Conservation (phyloP, 768 basidiomycete species). For the Phlebiopsis flavidoalba region DNA sequence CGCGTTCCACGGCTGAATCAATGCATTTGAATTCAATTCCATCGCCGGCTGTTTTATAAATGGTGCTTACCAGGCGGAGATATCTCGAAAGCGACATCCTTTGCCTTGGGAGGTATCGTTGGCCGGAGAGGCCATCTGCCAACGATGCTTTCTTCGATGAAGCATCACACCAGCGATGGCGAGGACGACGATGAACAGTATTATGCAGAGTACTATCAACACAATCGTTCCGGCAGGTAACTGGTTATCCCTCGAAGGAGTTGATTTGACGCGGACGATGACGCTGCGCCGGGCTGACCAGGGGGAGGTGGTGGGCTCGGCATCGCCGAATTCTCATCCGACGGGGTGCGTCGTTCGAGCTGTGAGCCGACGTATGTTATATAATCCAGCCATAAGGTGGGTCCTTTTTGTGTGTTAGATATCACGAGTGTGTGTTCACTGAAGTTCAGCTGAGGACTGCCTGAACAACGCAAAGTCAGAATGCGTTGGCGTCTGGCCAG, state of each 20-base stretch:
- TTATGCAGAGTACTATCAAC: not conserved
- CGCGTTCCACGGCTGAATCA: not conserved
- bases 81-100: not conserved
- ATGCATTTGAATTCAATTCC: not conserved
- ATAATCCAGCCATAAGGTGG: not conserved
- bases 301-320: not conserved
- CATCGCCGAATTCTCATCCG: not conserved
- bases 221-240: not conserved
- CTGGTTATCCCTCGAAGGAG: not conserved
- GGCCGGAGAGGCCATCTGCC: not conserved
- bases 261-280: no score
- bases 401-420: not conserved
- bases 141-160: not conserved
- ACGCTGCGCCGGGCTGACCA: no score
- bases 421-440: not conserved
- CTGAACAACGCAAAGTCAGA: not conserved
- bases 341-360: not conserved
- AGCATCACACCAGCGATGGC: not conserved
- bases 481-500: not conserved
- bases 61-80: not conserved
- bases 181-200: not conserved
- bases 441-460: not conserved
- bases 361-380: not conserved
- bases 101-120: not conserved
- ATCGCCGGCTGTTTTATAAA: not conserved